Evolutionary conservation across 2,329 filamentous ascomycete species (phyloP).

Genomic region (Botrytis squamosa): DNA sequence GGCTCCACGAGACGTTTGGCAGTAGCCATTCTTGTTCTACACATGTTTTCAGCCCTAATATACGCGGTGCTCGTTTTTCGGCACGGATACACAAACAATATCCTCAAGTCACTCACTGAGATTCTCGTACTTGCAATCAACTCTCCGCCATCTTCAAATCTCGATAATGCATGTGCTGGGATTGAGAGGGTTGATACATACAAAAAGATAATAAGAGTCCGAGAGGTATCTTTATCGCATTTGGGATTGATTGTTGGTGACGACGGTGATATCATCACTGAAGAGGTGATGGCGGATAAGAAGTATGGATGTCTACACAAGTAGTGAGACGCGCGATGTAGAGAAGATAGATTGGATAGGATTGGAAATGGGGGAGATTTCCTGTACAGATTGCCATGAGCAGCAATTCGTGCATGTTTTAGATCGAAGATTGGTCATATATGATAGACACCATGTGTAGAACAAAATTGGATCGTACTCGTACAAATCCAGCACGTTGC

Average conservation of each 20-base stretch:
- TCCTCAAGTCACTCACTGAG: not conserved
- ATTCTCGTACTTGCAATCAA: not conserved
- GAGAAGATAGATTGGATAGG: not conserved
- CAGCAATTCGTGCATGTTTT: no score
- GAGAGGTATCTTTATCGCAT: not conserved
- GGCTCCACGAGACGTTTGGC: not conserved
- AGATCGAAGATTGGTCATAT: no score
- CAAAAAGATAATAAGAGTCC: not conserved
- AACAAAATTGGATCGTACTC: no score
- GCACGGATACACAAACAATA: not conserved
- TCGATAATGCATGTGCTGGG: not conserved
- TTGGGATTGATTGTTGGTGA: not conserved
- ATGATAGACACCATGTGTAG: no score
- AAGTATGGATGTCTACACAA: not conserved
- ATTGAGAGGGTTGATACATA: not conserved
- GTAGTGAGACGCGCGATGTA: not conserved
- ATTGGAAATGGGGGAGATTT: not conserved
- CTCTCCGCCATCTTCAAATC: not conserved
- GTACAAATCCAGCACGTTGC: no score
- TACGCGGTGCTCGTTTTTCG: not conserved
- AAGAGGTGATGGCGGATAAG: not conserved
- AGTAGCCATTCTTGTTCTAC: not conserved
- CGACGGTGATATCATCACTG: not conserved
- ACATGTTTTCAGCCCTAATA: not conserved
- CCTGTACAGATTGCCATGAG: no score